Evolutionary conservation across 169 alveolate species (phyloP), one percentile per base, ranked within the genome.

Genomic region (Plasmodium gallinaceum): DNA sequence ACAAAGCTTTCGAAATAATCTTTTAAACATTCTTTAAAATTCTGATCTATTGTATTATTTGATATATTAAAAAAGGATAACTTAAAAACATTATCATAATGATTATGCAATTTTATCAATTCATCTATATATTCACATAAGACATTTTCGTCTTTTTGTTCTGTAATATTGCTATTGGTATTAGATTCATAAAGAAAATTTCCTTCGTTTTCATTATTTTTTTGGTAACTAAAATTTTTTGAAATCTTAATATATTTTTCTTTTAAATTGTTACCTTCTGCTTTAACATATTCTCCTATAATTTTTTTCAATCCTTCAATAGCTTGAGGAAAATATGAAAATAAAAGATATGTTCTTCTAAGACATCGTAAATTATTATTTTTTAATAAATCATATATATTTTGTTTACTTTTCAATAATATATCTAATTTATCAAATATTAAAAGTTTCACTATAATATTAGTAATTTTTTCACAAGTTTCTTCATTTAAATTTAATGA

Each of bases 281-380:
- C 24, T 78, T 78, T 78, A 32, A 78, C 57, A 43, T 78, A 78
- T 48, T 78, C 89, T 7, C 89, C 89, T 65, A 78, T 78, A 26
- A 65, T 78, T 78, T 37, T 78, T 78, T 78, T 78, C 2, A 92
- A 62, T 46, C 89, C 92, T 43, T 75, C 88, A 42, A 73, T 75
- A 37, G 93, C 95, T 75, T 87, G 73, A 71, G 74, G 51, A 52
- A 74, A 73, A 70, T 86, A 68, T 6, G 95, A 92, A 64, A 92
- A 88, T 46, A 88, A 86, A 43, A 74, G 74, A 68, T 87, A 92
- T 24, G 89, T 78, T 65, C 89, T 62, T 78, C 89, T 78, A 42
- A 78, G 65, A 16, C 71, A 78, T 45, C 70, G 26, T 51, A 78
- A 51, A 45, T 58, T 64, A 69, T 78, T 78, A 65, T 69, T 64